Conservation (phyloP, 2,329 filamentous ascomycete species). For the Ilyonectria mors-panacis region DNA sequence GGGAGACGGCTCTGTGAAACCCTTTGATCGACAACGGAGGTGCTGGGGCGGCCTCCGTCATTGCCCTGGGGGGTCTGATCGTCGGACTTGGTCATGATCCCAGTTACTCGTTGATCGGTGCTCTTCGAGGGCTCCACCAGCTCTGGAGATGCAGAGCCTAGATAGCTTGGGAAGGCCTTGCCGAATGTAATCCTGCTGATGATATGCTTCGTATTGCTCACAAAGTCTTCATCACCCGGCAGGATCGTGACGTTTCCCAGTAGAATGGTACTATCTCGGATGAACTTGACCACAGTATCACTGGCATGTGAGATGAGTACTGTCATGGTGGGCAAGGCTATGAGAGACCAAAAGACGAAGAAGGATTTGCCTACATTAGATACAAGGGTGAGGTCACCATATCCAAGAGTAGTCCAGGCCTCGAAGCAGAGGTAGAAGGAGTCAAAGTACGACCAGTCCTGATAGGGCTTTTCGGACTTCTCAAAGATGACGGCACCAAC, state of each 20-base stretch:
- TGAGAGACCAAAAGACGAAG: slow-evolving; percentile 92
- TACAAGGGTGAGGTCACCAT: slow-evolving; percentile 83
- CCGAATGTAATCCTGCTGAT: slow-evolving; percentile 62
- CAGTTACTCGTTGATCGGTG: too few species aligned
- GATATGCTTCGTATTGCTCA: slow-evolving; percentile 61
- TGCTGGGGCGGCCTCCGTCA: slow-evolving; percentile 20
- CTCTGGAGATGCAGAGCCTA: background rate
- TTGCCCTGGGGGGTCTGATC: slow-evolving; percentile 13
- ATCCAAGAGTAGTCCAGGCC: slow-evolving; percentile 87
- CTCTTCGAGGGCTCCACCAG: too few species aligned
- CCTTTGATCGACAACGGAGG: slow-evolving; percentile 12
- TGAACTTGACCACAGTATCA: slow-evolving; percentile 81
- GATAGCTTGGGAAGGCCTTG: slow-evolving; percentile 51
- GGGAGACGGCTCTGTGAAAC: slow-evolving; percentile 36
- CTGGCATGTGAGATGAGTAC: slow-evolving; percentile 88
- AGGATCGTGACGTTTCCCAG: slow-evolving; percentile 74
- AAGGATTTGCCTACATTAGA: slow-evolving; percentile 86
- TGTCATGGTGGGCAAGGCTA: slow-evolving; percentile 90
- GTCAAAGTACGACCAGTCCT: slow-evolving; percentile 82
- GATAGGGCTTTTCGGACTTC: slow-evolving; percentile 65
- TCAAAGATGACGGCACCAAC: slow-evolving; percentile 83
- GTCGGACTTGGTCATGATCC: slow-evolving; percentile 35
- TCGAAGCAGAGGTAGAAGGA: slow-evolving; percentile 90
- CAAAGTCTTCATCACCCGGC: slow-evolving; percentile 68
- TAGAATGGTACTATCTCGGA: slow-evolving; percentile 69